phyloP scores from a whole-genome alignment of 495 filamentous ascomycete genomes.

The Penicillium cosmopolitanum region DNA sequence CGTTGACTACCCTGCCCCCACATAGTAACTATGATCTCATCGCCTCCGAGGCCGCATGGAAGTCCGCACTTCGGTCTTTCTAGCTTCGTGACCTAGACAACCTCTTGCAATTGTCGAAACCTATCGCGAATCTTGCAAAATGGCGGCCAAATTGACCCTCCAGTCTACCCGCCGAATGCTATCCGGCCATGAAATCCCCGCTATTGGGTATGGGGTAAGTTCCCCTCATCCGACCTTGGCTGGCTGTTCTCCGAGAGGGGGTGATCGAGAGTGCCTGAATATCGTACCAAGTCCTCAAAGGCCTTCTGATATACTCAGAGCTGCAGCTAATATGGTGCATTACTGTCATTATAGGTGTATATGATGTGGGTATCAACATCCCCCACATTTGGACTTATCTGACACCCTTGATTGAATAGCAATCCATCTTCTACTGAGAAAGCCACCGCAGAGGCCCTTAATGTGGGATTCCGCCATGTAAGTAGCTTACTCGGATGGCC shows the following conservation, averaged over 20 bases:
- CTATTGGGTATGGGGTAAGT: slow-evolving; percentile 75
- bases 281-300: too few relatives aligned
- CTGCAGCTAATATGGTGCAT: not conserved
- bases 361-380: slow-evolving; percentile 59
- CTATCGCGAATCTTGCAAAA: slow-evolving; percentile 16
- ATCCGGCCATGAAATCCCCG: slow-evolving; percentile 79
- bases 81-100: slow-evolving; percentile 6
- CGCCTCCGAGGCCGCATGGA: slow-evolving; percentile 4
- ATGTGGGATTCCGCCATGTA: slow-evolving; percentile 67
- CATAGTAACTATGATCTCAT: slow-evolving; percentile 26
- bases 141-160: slow-evolving; percentile 32
- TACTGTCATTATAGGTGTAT: slow-evolving; percentile 58
- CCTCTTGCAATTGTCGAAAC: not conserved
- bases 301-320: too few relatives aligned
- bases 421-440: slow-evolving; percentile 56
- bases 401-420: slow-evolving; percentile 28
- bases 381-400: slow-evolving; percentile 8
- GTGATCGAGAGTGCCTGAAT: too few relatives aligned
- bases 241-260: not conserved
- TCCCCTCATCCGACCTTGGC: not conserved
- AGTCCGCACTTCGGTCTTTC: not conserved
- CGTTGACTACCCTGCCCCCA: slow-evolving; percentile 12
- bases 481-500: slow-evolving; percentile 2
- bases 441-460: slow-evolving; percentile 63
- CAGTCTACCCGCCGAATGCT: slow-evolving; percentile 54